phyloP scores from a whole-genome alignment of 1,139 yeast species.

The Protomyces pachydermus region DNA sequence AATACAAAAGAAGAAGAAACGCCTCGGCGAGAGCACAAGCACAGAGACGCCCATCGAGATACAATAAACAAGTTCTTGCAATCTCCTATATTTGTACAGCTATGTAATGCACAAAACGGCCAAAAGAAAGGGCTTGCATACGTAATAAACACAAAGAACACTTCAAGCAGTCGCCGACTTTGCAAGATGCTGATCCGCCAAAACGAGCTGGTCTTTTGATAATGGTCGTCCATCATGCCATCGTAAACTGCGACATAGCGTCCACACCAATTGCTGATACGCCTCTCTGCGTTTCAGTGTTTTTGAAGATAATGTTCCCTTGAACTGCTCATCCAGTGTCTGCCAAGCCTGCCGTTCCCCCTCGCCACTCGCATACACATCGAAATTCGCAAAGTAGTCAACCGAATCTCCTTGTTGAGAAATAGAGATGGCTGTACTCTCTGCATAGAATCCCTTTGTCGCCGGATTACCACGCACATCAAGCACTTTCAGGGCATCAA shows the following conservation, averaged over 20 bases:
- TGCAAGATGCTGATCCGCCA: slow-evolving; percentile 4
- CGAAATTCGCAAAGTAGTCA: slow-evolving; percentile 18
- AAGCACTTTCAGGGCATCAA: slow-evolving; percentile 35
- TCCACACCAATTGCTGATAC: slow-evolving; percentile 21
- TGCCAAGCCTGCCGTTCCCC: slow-evolving; percentile 1
- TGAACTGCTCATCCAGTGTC: slow-evolving; percentile 1
- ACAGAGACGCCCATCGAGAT: neutral
- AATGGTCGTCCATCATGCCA: slow-evolving; percentile 20
- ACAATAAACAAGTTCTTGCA: neutral
- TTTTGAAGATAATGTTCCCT: neutral
- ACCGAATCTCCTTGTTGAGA: neutral
- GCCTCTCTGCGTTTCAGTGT: slow-evolving; percentile 4
- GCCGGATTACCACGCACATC: slow-evolving; percentile 40
- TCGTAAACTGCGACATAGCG: slow-evolving; percentile 9
- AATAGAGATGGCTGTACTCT: neutral
- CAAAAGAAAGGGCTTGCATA: no score
- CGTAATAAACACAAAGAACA: neutral
- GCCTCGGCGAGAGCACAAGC: neutral
- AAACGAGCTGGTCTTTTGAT: slow-evolving; percentile 1
- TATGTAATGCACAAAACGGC: no score
- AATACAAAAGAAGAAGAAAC: slow-evolving; percentile 14
- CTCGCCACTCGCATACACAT: slow-evolving; percentile 1
- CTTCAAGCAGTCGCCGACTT: neutral
- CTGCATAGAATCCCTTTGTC: slow-evolving; percentile 35
- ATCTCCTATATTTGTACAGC: no score